Conservation (phyloP, 2,329 filamentous ascomycete genomes). For the Coniochaeta sp. region DNA sequence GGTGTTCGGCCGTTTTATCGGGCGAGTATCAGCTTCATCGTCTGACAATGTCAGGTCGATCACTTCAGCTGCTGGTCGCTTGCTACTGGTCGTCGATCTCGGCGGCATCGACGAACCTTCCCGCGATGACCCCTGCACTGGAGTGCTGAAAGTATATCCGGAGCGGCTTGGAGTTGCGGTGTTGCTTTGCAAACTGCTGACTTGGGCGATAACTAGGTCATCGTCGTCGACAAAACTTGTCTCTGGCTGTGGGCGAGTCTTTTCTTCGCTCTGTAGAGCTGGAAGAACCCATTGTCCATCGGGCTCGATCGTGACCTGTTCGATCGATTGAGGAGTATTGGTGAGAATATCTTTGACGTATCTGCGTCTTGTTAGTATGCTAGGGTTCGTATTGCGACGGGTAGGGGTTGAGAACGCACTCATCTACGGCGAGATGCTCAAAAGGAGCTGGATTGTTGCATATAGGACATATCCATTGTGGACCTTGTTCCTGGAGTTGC, state of each 20-base stretch:
- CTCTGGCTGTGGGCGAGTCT: constrained; percentile 3
- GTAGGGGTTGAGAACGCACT: constrained; percentile 43
- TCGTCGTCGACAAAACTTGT: constrained; percentile 35
- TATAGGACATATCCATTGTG: constrained; percentile 93
- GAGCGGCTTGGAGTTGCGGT: constrained; percentile 28
- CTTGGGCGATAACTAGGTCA: constrained; percentile 40
- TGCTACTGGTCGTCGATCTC: constrained; percentile 30
- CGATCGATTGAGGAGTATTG: constrained; percentile 61
- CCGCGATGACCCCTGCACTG: constrained; percentile 18
- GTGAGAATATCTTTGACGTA: constrained; percentile 84
- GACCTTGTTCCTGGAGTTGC: constrained; percentile 89
- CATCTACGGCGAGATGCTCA: constrained; percentile 77
- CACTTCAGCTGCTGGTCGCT: constrained; percentile 43
- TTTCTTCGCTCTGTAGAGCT: constrained; percentile 13
- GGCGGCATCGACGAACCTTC: constrained; percentile 27
- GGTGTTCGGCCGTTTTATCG: constrained; percentile 35
- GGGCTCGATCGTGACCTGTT: constrained; percentile 87
- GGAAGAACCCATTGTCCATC: constrained; percentile 64
- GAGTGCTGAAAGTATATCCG: constrained; percentile 28
- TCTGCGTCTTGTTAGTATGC: constrained; percentile 28
- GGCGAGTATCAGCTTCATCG: constrained; percentile 37
- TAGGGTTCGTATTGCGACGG: too few species aligned
- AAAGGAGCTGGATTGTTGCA: constrained; percentile 81
- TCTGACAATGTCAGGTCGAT: constrained; percentile 55
- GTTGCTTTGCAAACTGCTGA: constrained; percentile 25